Conservation (phyloP, 78 protist genomes). For the Dictyostelium capitatum region DNA sequence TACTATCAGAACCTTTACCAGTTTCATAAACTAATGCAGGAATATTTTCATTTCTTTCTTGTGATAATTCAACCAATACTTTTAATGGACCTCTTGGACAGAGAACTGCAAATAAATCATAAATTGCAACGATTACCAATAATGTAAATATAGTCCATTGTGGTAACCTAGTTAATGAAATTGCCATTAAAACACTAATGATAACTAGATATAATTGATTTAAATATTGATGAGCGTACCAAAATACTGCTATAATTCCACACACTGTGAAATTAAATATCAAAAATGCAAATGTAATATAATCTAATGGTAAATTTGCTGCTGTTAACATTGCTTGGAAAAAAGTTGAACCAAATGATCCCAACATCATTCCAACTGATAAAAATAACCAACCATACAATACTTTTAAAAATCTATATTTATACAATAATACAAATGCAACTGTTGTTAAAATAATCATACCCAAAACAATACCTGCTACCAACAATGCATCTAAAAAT, state of each 20-base stretch:
- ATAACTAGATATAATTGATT: constrained; percentile 65
- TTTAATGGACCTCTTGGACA: constrained; percentile 96
- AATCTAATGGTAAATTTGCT: constrained; percentile 76
- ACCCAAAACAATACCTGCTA: constrained; percentile 51
- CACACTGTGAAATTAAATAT: constrained; percentile 93
- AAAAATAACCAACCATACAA: constrained; percentile 79
- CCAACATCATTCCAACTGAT: constrained; percentile 75
- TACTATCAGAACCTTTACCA: constrained; percentile 21
- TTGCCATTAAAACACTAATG: constrained; percentile 79
- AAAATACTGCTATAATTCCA: constrained; percentile 92
- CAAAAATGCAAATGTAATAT: constrained; percentile 77
- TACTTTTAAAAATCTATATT: constrained; percentile 78
- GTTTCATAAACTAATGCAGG: constrained; percentile 95
- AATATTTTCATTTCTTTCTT: constrained; percentile 94
- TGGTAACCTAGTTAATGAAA: constrained; percentile 90
- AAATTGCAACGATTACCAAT: constrained; percentile 91
- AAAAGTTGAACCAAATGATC: constrained; percentile 50
- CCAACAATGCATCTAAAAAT: constrained; percentile 46
- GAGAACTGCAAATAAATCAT: constrained; percentile 94
- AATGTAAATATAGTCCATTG: constrained; percentile 97
- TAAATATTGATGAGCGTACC: constrained; percentile 71
- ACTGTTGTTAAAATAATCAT: constrained; percentile 70
- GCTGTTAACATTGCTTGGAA: constrained; percentile 36
- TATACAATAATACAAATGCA: constrained; percentile 74
- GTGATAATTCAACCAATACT: constrained; percentile 93